A percentile compares a stretch with the other conserved stretches of the same genome.
Conservation (phyloP, 768 basidiomycete species). For the Kwoniella botswanensis region DNA sequence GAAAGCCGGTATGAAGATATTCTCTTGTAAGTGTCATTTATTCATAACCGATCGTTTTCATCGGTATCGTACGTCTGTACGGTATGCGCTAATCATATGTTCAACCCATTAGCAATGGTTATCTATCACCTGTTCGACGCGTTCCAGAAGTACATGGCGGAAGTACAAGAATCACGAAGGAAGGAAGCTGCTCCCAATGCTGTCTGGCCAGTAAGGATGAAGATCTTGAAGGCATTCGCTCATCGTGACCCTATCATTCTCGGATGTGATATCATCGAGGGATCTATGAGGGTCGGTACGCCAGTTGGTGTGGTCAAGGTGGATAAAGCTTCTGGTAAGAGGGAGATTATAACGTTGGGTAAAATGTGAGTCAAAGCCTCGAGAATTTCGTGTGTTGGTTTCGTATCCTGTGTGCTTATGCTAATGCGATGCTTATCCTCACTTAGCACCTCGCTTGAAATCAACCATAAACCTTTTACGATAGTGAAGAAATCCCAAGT, state of each 20-base stretch:
- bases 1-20: conserved; percentile 90
- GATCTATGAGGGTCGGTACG: conserved; percentile 85
- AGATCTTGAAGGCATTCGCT: conserved; percentile 90
- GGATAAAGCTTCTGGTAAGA: conserved; percentile 85
- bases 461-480: conserved; percentile 89
- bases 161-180: conserved; percentile 89
- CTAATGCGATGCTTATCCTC: neutral
- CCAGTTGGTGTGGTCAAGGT: conserved; percentile 92
- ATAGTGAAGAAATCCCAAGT: conserved; percentile 91
- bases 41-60: neutral
- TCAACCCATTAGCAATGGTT: conserved; percentile 75
- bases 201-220: conserved; percentile 94
- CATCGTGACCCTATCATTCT: conserved; percentile 97
- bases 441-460: conserved; percentile 87
- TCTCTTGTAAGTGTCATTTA: conserved; percentile 72
- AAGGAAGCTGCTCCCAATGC: conserved; percentile 91
- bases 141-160: conserved; percentile 90
- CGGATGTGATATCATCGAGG: conserved; percentile 94
- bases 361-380: conserved; percentile 73
- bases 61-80: neutral
- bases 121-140: conserved; percentile 98
- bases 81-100: neutral
- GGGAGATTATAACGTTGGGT: conserved; percentile 87
- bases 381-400: neutral
- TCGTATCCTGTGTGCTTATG: neutral